These are phyloP conservation scores for Linum trigynum DNA, from an alignment of 345 rosid genomes.

Conservation along the genomic window DNA sequence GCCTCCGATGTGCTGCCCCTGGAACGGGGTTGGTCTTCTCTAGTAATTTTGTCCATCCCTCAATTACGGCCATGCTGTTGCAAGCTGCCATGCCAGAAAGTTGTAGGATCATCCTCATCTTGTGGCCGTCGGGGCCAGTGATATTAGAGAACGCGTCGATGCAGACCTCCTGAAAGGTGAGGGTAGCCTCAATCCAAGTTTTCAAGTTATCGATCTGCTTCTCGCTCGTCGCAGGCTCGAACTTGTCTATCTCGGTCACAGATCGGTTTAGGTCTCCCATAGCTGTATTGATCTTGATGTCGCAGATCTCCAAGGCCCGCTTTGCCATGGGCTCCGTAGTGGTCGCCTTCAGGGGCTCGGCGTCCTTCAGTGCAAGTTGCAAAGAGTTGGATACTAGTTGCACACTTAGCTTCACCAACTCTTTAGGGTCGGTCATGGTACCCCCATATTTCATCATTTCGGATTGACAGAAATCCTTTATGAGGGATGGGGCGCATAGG, in stretches of 20 bases:
- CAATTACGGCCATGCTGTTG: conserved; percentile 68
- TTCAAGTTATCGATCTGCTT: conserved; percentile 38
- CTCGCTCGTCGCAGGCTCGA: conserved; percentile 27
- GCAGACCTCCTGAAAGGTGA: conserved; percentile 68
- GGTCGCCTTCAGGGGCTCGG: conserved; percentile 31
- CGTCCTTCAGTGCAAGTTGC: conserved; percentile 26
- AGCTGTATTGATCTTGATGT: conserved; percentile 18
- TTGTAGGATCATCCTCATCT: conserved; percentile 38
- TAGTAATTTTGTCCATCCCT: conserved; percentile 21
- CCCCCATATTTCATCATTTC: conserved; percentile 32
- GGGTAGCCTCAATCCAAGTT: conserved; percentile 67
- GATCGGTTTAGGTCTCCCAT: no score
- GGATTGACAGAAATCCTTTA: conserved; percentile 35
- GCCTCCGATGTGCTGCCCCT: not conserved
- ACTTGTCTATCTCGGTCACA: conserved; percentile 9
- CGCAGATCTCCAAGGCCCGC: conserved; percentile 46
- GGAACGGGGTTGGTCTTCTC: no score
- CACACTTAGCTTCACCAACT: conserved; percentile 47
- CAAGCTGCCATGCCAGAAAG: conserved; percentile 43
- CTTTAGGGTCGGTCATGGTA: conserved; percentile 42
- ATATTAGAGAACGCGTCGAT: conserved; percentile 55
- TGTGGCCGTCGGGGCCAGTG: conserved; percentile 28
- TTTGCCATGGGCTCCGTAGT: conserved; percentile 41
- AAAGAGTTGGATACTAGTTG: conserved; percentile 34
- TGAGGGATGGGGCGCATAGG: conserved; percentile 60